Evolutionary conservation across 176 grass and related monocot genomes (phyloP).

Genomic region (Rhynchospora pubera): DNA sequence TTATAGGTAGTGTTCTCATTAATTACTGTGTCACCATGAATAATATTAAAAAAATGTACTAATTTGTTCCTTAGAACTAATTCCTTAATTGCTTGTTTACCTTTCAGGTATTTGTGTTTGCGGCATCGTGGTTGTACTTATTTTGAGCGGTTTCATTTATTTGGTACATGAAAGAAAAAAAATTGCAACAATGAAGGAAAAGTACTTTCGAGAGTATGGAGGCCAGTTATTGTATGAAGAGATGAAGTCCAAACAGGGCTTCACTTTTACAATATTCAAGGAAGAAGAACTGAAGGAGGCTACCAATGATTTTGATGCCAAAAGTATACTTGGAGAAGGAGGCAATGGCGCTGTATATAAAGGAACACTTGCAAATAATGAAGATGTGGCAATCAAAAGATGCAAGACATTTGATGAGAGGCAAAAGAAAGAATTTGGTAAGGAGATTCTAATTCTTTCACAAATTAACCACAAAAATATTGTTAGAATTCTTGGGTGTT

Average conservation of each 20-base stretch:
- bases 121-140: constrained; percentile 19
- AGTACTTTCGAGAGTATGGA: constrained; percentile 62
- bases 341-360: constrained; percentile 74
- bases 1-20: constrained; percentile 33
- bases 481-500: constrained; percentile 46
- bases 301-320: constrained; percentile 45
- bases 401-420: constrained; percentile 43
- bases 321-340: constrained; percentile 47
- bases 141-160: constrained; percentile 13
- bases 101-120: constrained; percentile 35
- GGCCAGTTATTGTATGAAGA: constrained; percentile 44
- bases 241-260: constrained; percentile 50
- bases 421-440: constrained; percentile 68
- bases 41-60: not conserved
- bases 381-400: constrained; percentile 39
- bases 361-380: constrained; percentile 33
- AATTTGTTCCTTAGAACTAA: not conserved
- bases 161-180: constrained; percentile 35
- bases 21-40: not conserved
- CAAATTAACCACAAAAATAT: constrained; percentile 55
- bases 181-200: constrained; percentile 31
- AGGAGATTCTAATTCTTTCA: constrained; percentile 74
- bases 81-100: not conserved
- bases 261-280: constrained; percentile 53
- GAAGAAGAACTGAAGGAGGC: constrained; percentile 52